Evolutionary conservation across 129 eudicot genomes (phyloP).

Genomic region (Escallonia herrerae): DNA sequence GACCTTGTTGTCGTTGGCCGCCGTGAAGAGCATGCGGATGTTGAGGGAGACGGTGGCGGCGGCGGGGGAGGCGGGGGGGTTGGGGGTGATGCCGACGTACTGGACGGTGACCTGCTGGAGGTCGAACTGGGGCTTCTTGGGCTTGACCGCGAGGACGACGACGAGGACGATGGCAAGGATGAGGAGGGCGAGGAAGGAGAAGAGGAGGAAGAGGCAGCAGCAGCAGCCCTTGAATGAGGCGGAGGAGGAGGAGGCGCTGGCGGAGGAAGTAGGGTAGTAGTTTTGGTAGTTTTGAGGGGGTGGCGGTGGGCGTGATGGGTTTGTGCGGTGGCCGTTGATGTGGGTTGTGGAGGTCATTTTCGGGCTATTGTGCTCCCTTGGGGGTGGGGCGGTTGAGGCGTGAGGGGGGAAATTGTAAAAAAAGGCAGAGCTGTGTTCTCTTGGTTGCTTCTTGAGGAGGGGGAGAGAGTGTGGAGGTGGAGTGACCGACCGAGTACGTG

Average conservation of each 20-base stretch:
- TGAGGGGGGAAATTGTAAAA: neutral
- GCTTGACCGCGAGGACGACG: slow-evolving; percentile 70
- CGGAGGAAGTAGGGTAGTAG: slow-evolving; percentile 27
- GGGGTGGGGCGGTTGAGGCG: neutral
- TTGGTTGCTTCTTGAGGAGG: neutral
- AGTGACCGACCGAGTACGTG: too few relatives aligned
- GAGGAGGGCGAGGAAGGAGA: slow-evolving; percentile 79
- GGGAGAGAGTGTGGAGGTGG: neutral
- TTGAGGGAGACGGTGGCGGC: slow-evolving; percentile 46
- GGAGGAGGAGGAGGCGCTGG: slow-evolving; percentile 36
- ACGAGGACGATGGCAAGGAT: slow-evolving; percentile 72
- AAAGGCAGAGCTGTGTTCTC: neutral
- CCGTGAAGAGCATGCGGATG: slow-evolving; percentile 48
- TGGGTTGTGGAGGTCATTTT: slow-evolving; percentile 15
- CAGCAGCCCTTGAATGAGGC: slow-evolving; percentile 91
- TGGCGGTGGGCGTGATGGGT: slow-evolving; percentile 22
- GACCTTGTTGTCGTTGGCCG: slow-evolving; percentile 65
- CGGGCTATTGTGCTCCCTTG: slow-evolving; percentile 7
- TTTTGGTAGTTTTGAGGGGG: slow-evolving; percentile 18
- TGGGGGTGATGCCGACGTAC: slow-evolving; percentile 46
- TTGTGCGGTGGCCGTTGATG: slow-evolving; percentile 16
- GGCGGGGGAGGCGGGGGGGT: slow-evolving; percentile 21
- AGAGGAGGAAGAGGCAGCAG: slow-evolving; percentile 88
- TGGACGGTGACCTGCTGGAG: slow-evolving; percentile 73
- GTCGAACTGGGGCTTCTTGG: slow-evolving; percentile 73